Base-by-base conservation (phyloP, 352 stramenopile species). In the Globisporangium echinulatum region DNA sequence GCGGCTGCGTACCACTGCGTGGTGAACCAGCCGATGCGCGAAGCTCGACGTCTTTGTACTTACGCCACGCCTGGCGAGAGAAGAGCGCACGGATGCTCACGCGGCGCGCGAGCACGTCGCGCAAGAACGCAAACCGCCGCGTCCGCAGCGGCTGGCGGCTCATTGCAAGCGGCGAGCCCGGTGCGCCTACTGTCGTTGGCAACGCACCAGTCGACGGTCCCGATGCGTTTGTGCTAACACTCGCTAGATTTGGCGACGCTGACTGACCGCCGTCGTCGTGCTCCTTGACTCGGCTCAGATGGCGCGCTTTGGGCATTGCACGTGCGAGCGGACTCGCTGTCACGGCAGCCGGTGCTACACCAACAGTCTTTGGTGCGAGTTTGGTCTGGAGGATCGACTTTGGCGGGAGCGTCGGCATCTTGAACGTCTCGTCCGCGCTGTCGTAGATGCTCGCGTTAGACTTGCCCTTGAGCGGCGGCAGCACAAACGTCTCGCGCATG, bases 401-500 rank as follows among this genome's bases (percentile, higher is more conserved):
- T 11, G 81, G 69, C 0, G 84, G 84, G 7, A 94, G 58, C 7
- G 80, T 62, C 0, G 84, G 82, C 84, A 94, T 91, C 62, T 90
- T 94, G 49, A 94, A 92, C 3, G 68, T 89, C 17, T 88, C 75
- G 3, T 87, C 77, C 10, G 66, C 68, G 49, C 64, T 66, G 36
- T 89, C 77, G 38, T 75, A 88, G 40, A 86, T 73, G 19, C 67
- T 77, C 37, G 74, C 85, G 17, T 64, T 78, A 36, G 72, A 78
- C 62, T 77, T 77, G 0, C 75, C 79, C 59, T 85, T 87, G 1
- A 94, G 69, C 33, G 85, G 79, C 17, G 85, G 85, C 5, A 94
- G 64, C 14, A 92, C 85, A 63, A 94, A 94, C 1, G 79, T 85
- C 44, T 90, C 77, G 0, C 84, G 71, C 75, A 92, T 82, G 44